These are phyloP conservation scores for Echinochloa phyllopogon DNA, from an alignment of 176 grass and related monocot genomes.

Conservation along the genomic window DNA sequence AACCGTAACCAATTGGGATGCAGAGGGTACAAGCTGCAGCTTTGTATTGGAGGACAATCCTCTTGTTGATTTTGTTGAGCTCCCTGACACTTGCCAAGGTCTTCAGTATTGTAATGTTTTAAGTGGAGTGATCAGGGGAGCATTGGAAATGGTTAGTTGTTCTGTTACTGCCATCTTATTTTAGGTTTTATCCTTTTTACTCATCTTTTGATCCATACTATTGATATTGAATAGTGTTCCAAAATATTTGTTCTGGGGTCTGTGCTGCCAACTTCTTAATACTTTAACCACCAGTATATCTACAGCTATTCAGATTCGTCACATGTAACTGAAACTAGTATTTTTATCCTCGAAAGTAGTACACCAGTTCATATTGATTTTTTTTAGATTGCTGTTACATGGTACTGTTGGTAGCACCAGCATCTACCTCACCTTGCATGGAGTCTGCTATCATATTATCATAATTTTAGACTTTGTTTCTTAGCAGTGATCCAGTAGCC, in stretches of 20 bases:
- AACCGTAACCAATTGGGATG: constrained; percentile 93
- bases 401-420: not conserved
- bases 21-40: constrained; percentile 91
- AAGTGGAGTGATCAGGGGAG: constrained; percentile 92
- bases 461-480: not conserved
- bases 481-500: not conserved
- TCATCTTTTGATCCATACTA: not conserved
- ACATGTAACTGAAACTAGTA: not conserved
- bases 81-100: constrained; percentile 95
- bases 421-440: not conserved
- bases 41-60: constrained; percentile 98
- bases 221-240: not conserved
- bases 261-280: not conserved
- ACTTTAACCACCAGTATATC: not conserved
- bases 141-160: constrained; percentile 87
- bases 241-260: not conserved
- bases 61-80: constrained; percentile 97
- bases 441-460: not conserved
- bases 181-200: not conserved
- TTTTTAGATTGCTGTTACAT: not conserved
- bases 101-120: constrained; percentile 93
- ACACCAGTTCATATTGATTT: not conserved
- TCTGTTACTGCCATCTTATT: not conserved
- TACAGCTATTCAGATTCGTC: not conserved
- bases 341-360: not conserved